A percentile compares a stretch with the other conserved stretches of the same genome.
Conservation (phyloP, 371 early-diverging fungal genomes). For the Rhizomucor pusillus region DNA sequence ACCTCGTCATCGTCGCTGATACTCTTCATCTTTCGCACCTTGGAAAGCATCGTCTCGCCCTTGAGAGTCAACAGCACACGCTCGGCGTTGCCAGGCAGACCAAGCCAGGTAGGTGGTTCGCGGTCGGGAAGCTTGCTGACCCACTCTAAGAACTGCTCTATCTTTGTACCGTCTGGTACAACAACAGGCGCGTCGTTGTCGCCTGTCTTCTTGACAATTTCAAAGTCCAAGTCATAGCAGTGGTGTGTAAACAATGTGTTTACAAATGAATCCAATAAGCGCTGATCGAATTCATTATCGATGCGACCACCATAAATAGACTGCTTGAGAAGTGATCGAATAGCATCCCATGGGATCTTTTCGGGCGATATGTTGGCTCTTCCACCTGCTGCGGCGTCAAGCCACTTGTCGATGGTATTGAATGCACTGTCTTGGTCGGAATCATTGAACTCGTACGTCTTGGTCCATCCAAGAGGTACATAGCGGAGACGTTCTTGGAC, state of each 20-base stretch:
- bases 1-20: constrained; percentile 83
- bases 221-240: constrained; percentile 81
- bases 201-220: constrained; percentile 63
- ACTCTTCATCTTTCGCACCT: constrained; percentile 83
- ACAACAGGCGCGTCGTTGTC: constrained; percentile 46
- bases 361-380: constrained; percentile 90
- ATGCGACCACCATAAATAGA: constrained; percentile 97
- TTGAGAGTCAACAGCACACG: constrained; percentile 79
- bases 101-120: constrained; percentile 97
- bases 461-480: constrained; percentile 97
- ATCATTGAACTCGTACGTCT: constrained; percentile 96
- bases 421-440: constrained; percentile 93
- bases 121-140: constrained; percentile 83
- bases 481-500: constrained; percentile 95
- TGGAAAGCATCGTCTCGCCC: constrained; percentile 74
- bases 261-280: constrained; percentile 87
- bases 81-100: constrained; percentile 94
- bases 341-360: constrained; percentile 95
- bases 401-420: constrained; percentile 88
- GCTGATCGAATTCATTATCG: constrained; percentile 91
- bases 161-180: constrained; percentile 88
- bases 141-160: constrained; percentile 90
- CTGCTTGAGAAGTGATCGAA: constrained; percentile 81
- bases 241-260: constrained; percentile 77
- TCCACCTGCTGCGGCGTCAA: constrained; percentile 78